Base-by-base conservation (phyloP, 495 filamentous ascomycete species). In the Aspergillus cavernicola region DNA sequence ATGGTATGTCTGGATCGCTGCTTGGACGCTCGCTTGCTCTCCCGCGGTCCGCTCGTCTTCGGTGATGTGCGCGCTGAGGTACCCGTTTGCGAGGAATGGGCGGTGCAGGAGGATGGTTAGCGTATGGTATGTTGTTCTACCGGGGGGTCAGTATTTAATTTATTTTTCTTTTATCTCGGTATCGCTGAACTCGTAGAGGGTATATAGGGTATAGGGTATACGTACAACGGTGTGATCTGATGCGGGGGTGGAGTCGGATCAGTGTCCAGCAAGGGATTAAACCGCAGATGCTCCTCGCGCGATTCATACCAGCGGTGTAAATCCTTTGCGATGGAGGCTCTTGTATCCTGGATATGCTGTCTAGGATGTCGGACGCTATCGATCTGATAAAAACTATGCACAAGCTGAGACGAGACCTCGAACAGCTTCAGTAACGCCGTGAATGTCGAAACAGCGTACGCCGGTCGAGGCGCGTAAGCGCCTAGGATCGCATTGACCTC, bases 161-260 rank as follows among this genome's bases (percentile, higher is more conserved):
- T 54, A 62, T 55, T 62, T n/a, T n/a, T n/a, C n/a, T n/a, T n/a
- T n/a, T n/a, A n/a, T n/a, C n/a, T n/a, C n/a, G n/a, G n/a, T n/a
- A n/a, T n/a, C n/a, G n/a, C 24, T 4, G 24, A 28, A 9, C 24
- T 4, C 4, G 56, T 32, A 56, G 55, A 60, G 6, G 63, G 35
- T 37, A 60, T 46, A 47, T 66, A 58, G 12, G 64, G 64, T 16
- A 58, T 57, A 24, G 61, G 64, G 39, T 26, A 15, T 26, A 42
- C 18, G 22, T 40, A 8, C 16, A 40, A 11, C 37, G n/a, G n/a
- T n/a, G n/a, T n/a, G n/a, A n/a, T n/a, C n/a, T n/a, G n/a, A n/a
- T n/a, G n/a, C n/a, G n/a, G n/a, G n/a, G n/a, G n/a, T n/a, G n/a
- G n/a, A n/a, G n/a, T n/a, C n/a, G n/a, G n/a, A n/a, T n/a, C n/a